Evolutionary conservation across 2,329 filamentous ascomycete species (phyloP).

Genomic region (Diaporthe helianthi): DNA sequence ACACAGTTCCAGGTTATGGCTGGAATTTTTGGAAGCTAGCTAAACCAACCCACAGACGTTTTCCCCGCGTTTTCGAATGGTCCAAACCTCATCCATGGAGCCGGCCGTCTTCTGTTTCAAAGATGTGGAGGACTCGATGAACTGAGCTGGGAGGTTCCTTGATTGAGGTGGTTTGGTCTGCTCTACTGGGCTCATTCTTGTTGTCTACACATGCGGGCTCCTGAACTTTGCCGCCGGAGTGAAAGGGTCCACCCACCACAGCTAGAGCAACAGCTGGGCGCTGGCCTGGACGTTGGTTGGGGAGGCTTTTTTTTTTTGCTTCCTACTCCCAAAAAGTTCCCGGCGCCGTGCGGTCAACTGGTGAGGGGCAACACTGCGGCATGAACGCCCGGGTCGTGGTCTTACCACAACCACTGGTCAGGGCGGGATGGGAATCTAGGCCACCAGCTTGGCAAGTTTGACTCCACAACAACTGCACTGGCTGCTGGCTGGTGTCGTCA

Average conservation of each 20-base stretch:
- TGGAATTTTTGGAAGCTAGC: neutral
- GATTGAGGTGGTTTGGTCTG: neutral
- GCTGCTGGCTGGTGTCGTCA: too few species aligned
- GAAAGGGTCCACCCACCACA: neutral
- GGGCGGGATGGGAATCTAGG: neutral
- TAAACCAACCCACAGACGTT: slow-evolving; percentile 26
- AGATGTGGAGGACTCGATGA: neutral
- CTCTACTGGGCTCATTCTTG: neutral
- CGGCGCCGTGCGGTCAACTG: neutral
- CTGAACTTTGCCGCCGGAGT: slow-evolving; percentile 24
- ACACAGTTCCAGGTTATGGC: neutral
- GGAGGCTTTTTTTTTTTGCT: neutral
- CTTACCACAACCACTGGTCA: neutral
- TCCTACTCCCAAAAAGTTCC: neutral
- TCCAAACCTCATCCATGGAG: slow-evolving; percentile 8
- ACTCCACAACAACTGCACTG: slow-evolving; percentile 2
- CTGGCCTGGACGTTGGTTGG: neutral
- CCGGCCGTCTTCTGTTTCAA: slow-evolving; percentile 21
- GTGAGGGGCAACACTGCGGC: slow-evolving; percentile 2
- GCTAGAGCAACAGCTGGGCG: too few species aligned
- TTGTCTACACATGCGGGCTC: neutral
- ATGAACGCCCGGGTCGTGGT: neutral
- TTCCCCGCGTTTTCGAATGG: slow-evolving; percentile 21
- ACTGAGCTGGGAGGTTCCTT: slow-evolving; percentile 2
- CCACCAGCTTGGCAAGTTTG: neutral